Evolutionary conservation across 2,329 filamentous ascomycete genomes (phyloP), one percentile per base, ranked within the genome.

Genomic region (Alternaria arbusti): DNA sequence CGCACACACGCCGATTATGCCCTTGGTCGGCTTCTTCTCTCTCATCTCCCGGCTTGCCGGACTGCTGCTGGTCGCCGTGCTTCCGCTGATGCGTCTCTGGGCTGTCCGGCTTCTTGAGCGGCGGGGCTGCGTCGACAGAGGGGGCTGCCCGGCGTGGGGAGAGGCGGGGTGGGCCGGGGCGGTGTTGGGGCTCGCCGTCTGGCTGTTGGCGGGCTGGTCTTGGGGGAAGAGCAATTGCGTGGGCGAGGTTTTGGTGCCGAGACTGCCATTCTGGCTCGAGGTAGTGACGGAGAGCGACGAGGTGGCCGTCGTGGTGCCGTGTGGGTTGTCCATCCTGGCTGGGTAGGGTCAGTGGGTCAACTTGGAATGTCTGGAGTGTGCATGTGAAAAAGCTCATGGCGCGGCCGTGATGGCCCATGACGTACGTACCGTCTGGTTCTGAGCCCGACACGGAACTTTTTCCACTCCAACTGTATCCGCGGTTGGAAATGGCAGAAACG

Each of bases 1-100:
- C 22, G 96, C 96, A 79, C 96, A 99, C 10, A 99, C 93, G 56
- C 96, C 96, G 75, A 99, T 97, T 62, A 85, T 87, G 64, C 89
- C 89, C 65, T 89, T 82, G 17, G 80, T 82, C 54, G 80, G 80
- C 59, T 81, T 80, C 67, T 80, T 76, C 73, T 90, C 86, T 75
- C 86, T 87, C 73, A 80, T 72, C 57, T 90, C 86, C 65, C 77
- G 68, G 69, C 90, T 91, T 68, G 90, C 91, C 20, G 91, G 90
- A 74, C 92, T 96, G 76, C 91, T 96, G 81, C 91, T 96, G 43
- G 90, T 88, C n/a, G 86, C 90, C 43, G 91, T 94, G 79, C 92
- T 96, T 23, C 89, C 90, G 74, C 93, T 96, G 70, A 96, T 90
- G 64, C 93, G 87, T 66, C 93, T 86, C 77, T 92, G 91, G 87